Evolutionary conservation across 306 rosid species (phyloP), one percentile per base, ranked within the genome.

Genomic region (Trichosanthes cucumerina): DNA sequence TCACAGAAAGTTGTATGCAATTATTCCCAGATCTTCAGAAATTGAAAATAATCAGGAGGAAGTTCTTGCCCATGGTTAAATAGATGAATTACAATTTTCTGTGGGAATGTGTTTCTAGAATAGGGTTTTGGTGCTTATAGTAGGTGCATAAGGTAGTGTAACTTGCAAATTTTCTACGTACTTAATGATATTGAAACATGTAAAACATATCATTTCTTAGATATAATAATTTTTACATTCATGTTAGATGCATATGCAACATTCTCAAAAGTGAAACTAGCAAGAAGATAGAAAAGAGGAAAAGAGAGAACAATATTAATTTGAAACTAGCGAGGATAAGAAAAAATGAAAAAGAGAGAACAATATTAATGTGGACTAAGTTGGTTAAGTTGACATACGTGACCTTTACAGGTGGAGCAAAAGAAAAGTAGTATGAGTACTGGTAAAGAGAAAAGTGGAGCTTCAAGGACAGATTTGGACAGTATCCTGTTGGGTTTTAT

Each of bases 371-470:
- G 70, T 62, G 14, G 76, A 41, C 21, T 6, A 44, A 44, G 19
- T 50, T 53, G 64, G 50, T n/a, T 3, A 39, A n/a, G 23, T 77
- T 54, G 21, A 77, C 39, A 38, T 15, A 21, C 46, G 33, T 82
- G 79, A 59, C 23, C 69, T 73, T 81, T 88, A 86, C 84, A 94
- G 98, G 84, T 92, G 84, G 85, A 90, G 79, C 87, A 86, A 83
- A 89, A 86, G 80, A 70, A 72, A 64, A 82, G 84, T 76, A 90
- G 81, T 88, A 85, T 86, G 89, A 85, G 74, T 50, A 59, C 85
- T 21, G 90, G 86, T 79, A 93, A 88, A 69, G 90, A 85, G 52
- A 87, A 81, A 75, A 76, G 62, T 83, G 93, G 96, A 79, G 87
- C 88, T 66, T 83, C 88, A 39, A 91, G 93, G 79, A 87, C 82